Conservation (phyloP, 164 flowering plant genomes). For the Vitis riparia region DNA sequence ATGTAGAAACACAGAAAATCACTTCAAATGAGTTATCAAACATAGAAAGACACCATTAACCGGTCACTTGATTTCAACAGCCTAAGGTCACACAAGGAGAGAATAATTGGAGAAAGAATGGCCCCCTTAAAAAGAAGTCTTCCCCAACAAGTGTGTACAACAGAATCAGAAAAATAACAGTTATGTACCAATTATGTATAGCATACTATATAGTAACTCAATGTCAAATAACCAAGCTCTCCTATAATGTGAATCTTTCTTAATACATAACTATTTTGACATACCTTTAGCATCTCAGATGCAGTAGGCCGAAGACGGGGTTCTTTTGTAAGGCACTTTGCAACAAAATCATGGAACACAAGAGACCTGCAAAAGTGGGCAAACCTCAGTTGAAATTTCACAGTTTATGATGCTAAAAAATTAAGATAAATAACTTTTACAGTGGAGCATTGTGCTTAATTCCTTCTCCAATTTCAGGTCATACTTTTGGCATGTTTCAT, state of each 20-base stretch:
- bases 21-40: background rate
- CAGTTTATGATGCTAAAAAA: background rate
- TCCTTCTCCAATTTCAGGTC: background rate
- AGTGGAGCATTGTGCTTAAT: background rate
- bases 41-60: background rate
- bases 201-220: too few species aligned
- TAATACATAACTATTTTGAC: background rate
- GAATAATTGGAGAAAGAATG: background rate
- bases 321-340: conserved; percentile 94
- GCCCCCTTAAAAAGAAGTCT: background rate
- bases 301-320: conserved; percentile 94
- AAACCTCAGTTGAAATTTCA: background rate
- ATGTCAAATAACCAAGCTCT: background rate
- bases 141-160: too few species aligned
- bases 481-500: too few species aligned
- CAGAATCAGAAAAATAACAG: too few species aligned
- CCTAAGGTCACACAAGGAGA: background rate
- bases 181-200: too few species aligned
- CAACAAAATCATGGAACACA: conserved; percentile 95
- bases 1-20: background rate
- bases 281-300: conserved; percentile 90
- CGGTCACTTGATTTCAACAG: background rate
- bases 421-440: background rate
- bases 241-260: background rate
- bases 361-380: conserved; percentile 69